Conservation (phyloP, 176 grass and related monocot species). For the Zea luxurians region DNA sequence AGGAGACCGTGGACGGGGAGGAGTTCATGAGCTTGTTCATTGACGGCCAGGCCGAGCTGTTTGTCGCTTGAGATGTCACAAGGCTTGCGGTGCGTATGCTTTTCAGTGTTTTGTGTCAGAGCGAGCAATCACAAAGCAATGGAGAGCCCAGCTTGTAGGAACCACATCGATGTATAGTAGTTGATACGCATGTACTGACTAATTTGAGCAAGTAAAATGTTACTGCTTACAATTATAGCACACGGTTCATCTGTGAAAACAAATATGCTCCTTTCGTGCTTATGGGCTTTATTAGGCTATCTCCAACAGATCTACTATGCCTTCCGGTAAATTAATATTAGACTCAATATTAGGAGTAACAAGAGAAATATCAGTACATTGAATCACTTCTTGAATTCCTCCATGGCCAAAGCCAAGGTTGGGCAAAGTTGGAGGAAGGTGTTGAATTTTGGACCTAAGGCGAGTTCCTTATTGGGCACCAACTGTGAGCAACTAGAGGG, state of each 20-base stretch:
- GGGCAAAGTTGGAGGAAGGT: too few relatives aligned
- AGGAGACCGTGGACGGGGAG: slow-evolving; percentile 94
- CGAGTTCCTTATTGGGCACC: too few relatives aligned
- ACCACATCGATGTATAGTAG: slow-evolving; percentile 7
- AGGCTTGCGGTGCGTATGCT: neutral
- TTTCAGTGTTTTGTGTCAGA: neutral
- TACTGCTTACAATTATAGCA: neutral
- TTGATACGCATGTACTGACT: neutral
- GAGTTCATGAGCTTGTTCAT: slow-evolving; percentile 99
- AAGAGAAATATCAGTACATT: too few relatives aligned
- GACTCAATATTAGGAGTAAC: too few relatives aligned
- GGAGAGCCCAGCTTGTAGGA: neutral
- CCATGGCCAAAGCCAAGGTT: too few relatives aligned
- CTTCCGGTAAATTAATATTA: too few relatives aligned
- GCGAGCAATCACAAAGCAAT: neutral
- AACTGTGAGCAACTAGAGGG: too few relatives aligned
- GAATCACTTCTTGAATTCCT: too few relatives aligned
- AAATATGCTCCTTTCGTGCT: too few relatives aligned
- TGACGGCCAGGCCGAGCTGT: slow-evolving; percentile 85
- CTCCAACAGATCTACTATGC: too few relatives aligned
- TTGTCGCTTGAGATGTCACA: slow-evolving; percentile 54
- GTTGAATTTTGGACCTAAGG: too few relatives aligned
- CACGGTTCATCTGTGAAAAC: neutral
- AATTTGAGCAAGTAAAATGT: slow-evolving; percentile 1
- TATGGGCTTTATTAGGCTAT: too few relatives aligned